Evolutionary conservation across 2,329 filamentous ascomycete genomes (phyloP), one percentile per base, ranked within the genome.

Genomic region (Eutypella sp.): DNA sequence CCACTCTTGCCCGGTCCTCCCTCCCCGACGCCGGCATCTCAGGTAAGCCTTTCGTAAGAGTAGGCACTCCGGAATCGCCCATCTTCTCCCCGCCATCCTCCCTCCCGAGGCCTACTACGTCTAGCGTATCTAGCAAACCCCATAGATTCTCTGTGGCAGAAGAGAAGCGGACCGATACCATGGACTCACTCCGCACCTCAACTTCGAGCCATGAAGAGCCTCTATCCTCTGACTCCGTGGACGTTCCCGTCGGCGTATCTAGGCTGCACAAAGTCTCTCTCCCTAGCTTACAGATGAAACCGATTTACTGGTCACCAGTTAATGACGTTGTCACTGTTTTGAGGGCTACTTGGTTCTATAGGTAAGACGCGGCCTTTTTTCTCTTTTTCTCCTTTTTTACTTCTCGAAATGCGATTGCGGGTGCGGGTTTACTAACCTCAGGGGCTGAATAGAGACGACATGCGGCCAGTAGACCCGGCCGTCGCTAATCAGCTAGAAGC

Each of bases 301-400:
- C 93, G 0, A 96, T 97, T 48, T 99, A 99, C 63, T 99, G 93
- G 93, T 91, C 86, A 16, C 92, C 93, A 7, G 78, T 97, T 25
- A 90, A 95, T 57, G 93, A 97, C 59, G 79, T 95, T 25, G 85
- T 89, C 6, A 75, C 83, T 29, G 90, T 97, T 2, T 76, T 86
- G 47, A 78, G 93, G 53, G 90, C 87, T 1, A 97, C 92, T 1
- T 99, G 93, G 93, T 99, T 99, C 64, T 97, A 97, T 67, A 87
- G 86, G 69, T 77, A 60, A 47, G 64, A 36, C 10, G 19, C 13
- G 13, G n/a, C n/a, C n/a, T n/a, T n/a, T n/a, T n/a, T n/a, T n/a
- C n/a, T n/a, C n/a, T n/a, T n/a, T n/a, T n/a, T n/a, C n/a, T n/a
- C n/a, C n/a, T n/a, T n/a, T n/a, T n/a, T n/a, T n/a, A n/a, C n/a